Evolutionary conservation across 2,329 filamentous ascomycete species (phyloP).

Genomic region (Arthrobotrys sinensis): DNA sequence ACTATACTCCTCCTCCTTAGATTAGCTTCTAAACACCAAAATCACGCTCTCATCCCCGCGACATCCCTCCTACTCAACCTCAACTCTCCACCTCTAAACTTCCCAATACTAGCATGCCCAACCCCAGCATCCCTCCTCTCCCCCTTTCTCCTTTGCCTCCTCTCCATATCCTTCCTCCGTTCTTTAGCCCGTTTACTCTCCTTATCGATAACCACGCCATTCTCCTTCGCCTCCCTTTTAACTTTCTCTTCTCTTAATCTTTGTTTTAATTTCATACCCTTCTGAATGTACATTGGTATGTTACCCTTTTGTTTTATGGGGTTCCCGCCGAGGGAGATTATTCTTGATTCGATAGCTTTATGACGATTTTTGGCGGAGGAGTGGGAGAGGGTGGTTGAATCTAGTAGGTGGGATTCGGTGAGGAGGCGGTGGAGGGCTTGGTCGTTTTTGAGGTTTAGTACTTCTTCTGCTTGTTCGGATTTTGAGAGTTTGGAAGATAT

Average conservation of each 20-base stretch:
- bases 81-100: constrained; percentile 83
- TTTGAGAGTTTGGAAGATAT: constrained; percentile 23
- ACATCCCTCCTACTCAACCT: constrained; percentile 85
- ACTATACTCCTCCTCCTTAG: neutral
- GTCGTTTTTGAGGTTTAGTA: constrained; percentile 70
- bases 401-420: constrained; percentile 89
- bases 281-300: constrained; percentile 89
- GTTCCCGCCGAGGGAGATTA: constrained; percentile 82
- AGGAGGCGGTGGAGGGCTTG: constrained; percentile 91
- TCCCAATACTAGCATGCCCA: constrained; percentile 80
- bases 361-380: constrained; percentile 80
- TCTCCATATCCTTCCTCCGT: constrained; percentile 68
- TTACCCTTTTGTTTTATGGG: constrained; percentile 74
- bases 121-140: constrained; percentile 75
- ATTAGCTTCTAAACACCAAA: neutral
- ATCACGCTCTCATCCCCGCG: constrained; percentile 75
- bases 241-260: constrained; percentile 78
- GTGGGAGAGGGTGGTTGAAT: constrained; percentile 70
- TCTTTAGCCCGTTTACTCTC: constrained; percentile 68
- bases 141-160: constrained; percentile 8
- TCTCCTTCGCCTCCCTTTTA: constrained; percentile 85
- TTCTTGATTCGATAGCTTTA: constrained; percentile 85
- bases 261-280: constrained; percentile 83
- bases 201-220: constrained; percentile 86
- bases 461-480: constrained; percentile 26